phyloP scores from a whole-genome alignment of 2,329 filamentous ascomycete species.

The Pseudopithomyces maydicus region DNA sequence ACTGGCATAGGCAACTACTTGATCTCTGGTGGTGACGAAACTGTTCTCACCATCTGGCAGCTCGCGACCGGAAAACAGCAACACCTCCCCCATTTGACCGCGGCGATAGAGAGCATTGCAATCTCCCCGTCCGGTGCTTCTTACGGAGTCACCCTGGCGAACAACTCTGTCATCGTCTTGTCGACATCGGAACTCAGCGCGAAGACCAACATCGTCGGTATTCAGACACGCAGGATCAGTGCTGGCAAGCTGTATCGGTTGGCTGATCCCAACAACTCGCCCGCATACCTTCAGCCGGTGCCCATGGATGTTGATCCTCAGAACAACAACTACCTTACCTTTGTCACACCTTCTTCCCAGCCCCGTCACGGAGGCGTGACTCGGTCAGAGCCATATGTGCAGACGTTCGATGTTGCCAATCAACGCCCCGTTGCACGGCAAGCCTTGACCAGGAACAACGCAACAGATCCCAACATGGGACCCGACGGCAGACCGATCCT shows the following conservation, averaged over 20 bases:
- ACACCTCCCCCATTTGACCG: constrained; percentile 87
- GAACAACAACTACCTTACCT: constrained; percentile 48
- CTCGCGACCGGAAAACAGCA: constrained; percentile 82
- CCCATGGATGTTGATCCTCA: constrained; percentile 50
- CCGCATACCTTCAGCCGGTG: constrained; percentile 30
- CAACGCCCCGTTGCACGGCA: constrained; percentile 83
- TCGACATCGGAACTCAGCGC: constrained; percentile 89
- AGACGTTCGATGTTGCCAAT: constrained; percentile 83
- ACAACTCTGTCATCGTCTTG: constrained; percentile 89
- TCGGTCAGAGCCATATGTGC: constrained; percentile 66
- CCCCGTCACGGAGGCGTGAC: constrained; percentile 37
- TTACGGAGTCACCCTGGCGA: constrained; percentile 83
- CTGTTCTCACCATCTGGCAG: constrained; percentile 90
- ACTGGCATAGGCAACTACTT: constrained; percentile 78
- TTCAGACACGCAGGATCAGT: constrained; percentile 62
- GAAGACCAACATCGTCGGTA: constrained; percentile 79
- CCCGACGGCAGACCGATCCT: constrained; percentile 72
- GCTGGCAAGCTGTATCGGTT: constrained; percentile 31
- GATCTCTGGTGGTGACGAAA: constrained; percentile 90
- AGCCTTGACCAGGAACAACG: constrained; percentile 84
- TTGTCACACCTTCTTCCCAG: constrained; percentile 59
- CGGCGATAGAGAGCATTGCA: constrained; percentile 81
- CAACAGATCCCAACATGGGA: constrained; percentile 78
- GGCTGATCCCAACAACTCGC: constrained; percentile 20
- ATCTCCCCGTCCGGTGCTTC: constrained; percentile 79